Evolutionary conservation across 805 yeast species (phyloP).

Genomic region (Wickerhamiella shivajii): DNA sequence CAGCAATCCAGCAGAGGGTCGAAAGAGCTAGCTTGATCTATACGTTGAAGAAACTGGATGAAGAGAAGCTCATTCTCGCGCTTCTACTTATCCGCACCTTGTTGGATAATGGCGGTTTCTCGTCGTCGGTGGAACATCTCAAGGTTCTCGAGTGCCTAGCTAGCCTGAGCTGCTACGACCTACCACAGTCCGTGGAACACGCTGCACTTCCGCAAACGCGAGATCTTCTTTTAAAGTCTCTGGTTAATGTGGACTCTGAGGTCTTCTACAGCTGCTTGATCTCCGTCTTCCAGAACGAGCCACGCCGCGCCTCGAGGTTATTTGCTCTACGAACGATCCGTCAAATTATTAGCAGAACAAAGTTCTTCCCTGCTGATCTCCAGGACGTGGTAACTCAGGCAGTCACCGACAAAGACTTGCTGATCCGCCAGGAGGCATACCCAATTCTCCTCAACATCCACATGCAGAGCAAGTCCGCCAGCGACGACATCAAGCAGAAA

Average conservation of each 20-base stretch:
- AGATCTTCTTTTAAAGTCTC: slow-evolving; percentile 11
- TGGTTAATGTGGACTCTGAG: neutral
- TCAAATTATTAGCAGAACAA: neutral
- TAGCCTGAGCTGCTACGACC: slow-evolving; percentile 8
- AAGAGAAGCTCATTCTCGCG: slow-evolving; percentile 13
- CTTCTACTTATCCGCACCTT: slow-evolving; percentile 15
- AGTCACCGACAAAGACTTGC: slow-evolving; percentile 15
- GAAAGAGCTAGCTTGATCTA: slow-evolving; percentile 1
- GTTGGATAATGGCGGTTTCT: slow-evolving; percentile 9
- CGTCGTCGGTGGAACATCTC: slow-evolving; percentile 11
- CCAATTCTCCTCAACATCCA: slow-evolving; percentile 16
- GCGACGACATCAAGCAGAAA: slow-evolving; percentile 8
- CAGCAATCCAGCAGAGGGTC: slow-evolving; percentile 4
- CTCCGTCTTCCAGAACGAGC: neutral
- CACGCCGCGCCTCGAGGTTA: neutral
- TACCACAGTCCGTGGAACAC: slow-evolving; percentile 10
- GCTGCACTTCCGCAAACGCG: slow-evolving; percentile 16
- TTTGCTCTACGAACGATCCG: slow-evolving; percentile 7
- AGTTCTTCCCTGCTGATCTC: slow-evolving; percentile 4
- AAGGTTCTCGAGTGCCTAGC: slow-evolving; percentile 12
- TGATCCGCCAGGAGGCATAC: slow-evolving; percentile 22
- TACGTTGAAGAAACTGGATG: slow-evolving; percentile 6
- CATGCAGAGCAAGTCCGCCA: slow-evolving; percentile 9
- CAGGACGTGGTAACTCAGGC: slow-evolving; percentile 9
- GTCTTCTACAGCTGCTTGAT: neutral